phyloP scores from a whole-genome alignment of 805 yeast species.

The Candida easanensis region DNA sequence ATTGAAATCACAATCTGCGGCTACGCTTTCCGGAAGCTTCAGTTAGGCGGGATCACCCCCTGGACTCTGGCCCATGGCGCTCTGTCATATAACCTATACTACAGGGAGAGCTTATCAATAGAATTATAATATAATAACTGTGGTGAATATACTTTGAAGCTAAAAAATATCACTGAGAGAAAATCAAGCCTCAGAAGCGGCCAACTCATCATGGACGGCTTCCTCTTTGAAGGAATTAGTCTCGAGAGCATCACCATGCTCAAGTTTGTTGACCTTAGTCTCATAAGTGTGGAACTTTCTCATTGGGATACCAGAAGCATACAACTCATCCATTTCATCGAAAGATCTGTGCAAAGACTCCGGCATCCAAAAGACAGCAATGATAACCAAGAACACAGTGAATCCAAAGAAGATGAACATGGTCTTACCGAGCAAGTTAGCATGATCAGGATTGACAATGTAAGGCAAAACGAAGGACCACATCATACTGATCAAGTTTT shows the following conservation, averaged over 20 bases:
- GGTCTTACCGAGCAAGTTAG: constrained; percentile 41
- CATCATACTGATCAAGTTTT: constrained; percentile 29
- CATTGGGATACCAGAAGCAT: constrained; percentile 31
- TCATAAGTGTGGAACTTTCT: constrained; percentile 24
- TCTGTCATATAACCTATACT: no score
- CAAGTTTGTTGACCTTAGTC: constrained; percentile 8
- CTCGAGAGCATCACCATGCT: constrained; percentile 4
- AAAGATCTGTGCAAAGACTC: constrained; percentile 51
- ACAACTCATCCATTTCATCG: constrained; percentile 54
- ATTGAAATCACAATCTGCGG: no score
- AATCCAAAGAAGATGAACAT: constrained; percentile 41
- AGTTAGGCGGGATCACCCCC: no score
- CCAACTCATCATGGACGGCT: constrained; percentile 6
- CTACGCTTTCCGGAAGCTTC: no score
- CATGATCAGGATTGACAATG: constrained; percentile 40
- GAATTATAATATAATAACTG: no score
- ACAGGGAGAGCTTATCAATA: no score
- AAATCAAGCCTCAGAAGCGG: not conserved
- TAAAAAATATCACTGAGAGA: no score
- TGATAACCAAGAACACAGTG: constrained; percentile 29
- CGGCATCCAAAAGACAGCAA: constrained; percentile 48
- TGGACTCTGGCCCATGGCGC: no score
- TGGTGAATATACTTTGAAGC: no score
- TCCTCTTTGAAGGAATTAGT: constrained; percentile 1
- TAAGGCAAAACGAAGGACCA: constrained; percentile 40